Evolutionary conservation across 2,329 filamentous ascomycete genomes (phyloP), one percentile per base, ranked within the genome.

Genomic region (Penicillium frequentans): DNA sequence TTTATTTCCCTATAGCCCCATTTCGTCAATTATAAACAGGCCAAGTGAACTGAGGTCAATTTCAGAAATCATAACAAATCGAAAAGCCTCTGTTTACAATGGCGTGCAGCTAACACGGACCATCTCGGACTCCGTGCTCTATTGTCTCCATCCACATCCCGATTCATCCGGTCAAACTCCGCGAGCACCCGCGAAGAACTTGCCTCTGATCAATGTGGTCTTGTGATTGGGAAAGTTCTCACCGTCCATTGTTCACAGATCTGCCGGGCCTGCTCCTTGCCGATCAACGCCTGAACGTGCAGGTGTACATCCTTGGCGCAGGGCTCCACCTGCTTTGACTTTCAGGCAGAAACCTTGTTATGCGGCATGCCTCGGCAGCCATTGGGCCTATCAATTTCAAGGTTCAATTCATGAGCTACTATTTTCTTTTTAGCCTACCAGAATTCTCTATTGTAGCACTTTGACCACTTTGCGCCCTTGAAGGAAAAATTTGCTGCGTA

Each of bases 21-120:
- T 48, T 14, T 29, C 3, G 6, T 29, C 27, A 49, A 26, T 26
- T 49, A 33, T 33, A 14, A n/a, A 35, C 14, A 16, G 29, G 14
- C n/a, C 8, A 47, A 21, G 16, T 14, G n/a, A 35, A 49, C n/a
- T 14, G 27, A 48, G 24, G 1, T n/a, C 6, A 7, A 14, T 29
- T 26, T 13, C 27, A 16, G 24, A 33, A 33, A 19, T 29, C 33
- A 42, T 39, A 50, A 26, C 23, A 50, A 42, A n/a, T 33, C 16
- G 2, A 11, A 35, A 49, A 37, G 29, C 47, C 47, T 50, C 42
- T 50, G 48, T 50, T 50, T 50, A 50, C 33, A 42, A 50, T 49
- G 31, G 47, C 48, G 48, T 29, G 48, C 48, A 50, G 48, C 33
- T 42, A 42, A 42, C 48, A 50, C 48, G 48, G 48, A 21, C 48